These are phyloP conservation scores for Sphagnum contortum DNA, from an alignment of 225 moss, liverwort and hornwort species.

Conservation along the genomic window DNA sequence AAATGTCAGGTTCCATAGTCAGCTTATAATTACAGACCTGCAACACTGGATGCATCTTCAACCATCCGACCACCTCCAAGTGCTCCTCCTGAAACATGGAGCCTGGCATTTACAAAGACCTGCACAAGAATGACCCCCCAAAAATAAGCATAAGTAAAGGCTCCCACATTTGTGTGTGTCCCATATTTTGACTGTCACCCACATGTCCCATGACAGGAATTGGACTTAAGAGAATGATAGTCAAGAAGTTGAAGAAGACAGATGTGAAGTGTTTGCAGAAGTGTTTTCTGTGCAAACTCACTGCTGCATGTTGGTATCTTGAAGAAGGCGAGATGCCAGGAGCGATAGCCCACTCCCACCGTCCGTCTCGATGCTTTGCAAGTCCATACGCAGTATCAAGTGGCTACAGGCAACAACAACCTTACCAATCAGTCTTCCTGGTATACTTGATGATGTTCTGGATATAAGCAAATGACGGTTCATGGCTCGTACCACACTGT, in stretches of 20 bases:
- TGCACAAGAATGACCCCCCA: conserved; percentile 9
- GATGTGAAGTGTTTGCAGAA: too few species aligned
- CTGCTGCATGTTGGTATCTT: conserved; percentile 67
- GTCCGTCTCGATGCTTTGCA: conserved; percentile 69
- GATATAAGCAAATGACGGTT: not conserved
- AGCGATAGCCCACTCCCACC: conserved; percentile 74
- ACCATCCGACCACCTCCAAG: conserved; percentile 72
- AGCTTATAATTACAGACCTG: conserved; percentile 22
- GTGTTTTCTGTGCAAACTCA: conserved; percentile 9
- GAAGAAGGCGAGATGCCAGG: conserved; percentile 68
- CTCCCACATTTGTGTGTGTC: too few species aligned
- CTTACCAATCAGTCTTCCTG: too few species aligned
- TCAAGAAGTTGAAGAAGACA: too few species aligned
- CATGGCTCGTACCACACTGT: conserved; percentile 41
- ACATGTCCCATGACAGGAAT: not conserved
- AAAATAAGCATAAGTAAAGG: too few species aligned
- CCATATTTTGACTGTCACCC: too few species aligned
- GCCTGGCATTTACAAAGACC: conserved; percentile 62
- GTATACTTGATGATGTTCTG: not conserved
- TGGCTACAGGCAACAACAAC: conserved; percentile 27
- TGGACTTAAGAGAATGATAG: too few species aligned
- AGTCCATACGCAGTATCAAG: conserved; percentile 63
- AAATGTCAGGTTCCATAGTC: not conserved
- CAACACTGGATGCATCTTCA: conserved; percentile 64
- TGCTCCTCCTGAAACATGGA: conserved; percentile 65